Conservation (phyloP, 345 rosid species). For the Combretum micranthum region DNA sequence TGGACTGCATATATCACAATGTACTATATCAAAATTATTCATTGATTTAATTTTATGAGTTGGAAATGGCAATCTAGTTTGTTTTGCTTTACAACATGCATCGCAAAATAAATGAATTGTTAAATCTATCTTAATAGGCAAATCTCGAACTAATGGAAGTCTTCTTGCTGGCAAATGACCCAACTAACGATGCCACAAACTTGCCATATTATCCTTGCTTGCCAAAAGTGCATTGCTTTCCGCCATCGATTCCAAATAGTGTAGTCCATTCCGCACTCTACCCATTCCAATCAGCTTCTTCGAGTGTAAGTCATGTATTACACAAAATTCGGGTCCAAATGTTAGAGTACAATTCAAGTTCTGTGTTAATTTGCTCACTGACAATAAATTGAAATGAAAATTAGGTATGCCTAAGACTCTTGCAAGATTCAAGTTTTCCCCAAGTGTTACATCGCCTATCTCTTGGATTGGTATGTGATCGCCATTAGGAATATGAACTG, state of each 20-base stretch:
- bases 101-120: too few species aligned
- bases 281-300: conserved; percentile 16
- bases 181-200: background rate
- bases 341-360: too few species aligned
- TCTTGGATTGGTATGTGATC: too few species aligned
- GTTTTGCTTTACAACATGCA: too few species aligned
- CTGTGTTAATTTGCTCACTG: background rate
- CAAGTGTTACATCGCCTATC: too few species aligned
- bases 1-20: background rate
- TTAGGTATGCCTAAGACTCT: background rate
- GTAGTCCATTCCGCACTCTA: background rate
- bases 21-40: background rate
- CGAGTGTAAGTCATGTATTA: conserved; percentile 4
- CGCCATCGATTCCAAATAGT: conserved; percentile 1
- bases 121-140: too few species aligned
- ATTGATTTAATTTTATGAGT: background rate
- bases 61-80: too few species aligned
- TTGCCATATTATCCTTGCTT: background rate
- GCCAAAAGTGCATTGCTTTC: background rate
- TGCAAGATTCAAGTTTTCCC: too few species aligned
- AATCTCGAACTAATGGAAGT: background rate
- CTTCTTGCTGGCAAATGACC: background rate
- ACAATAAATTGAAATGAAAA: background rate
- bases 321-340: too few species aligned
- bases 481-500: too few species aligned